Evolutionary conservation across 805 yeast genomes (phyloP).

Genomic region (Scheffersomyces lignosus): DNA sequence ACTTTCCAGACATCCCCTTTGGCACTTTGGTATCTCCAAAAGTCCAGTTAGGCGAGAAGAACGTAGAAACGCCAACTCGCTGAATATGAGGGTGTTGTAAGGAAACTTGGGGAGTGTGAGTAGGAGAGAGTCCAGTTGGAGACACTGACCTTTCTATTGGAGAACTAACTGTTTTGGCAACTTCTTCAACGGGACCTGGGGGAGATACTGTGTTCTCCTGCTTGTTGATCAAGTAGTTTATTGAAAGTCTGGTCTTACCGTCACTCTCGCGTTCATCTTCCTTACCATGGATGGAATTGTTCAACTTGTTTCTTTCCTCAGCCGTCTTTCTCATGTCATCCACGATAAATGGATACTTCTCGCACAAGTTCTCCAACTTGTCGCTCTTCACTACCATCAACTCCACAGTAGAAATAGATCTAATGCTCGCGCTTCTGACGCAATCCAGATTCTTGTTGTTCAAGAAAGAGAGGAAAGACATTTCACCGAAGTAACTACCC

Average conservation of each 20-base stretch:
- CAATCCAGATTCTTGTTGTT: conserved; percentile 24
- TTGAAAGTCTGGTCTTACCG: conserved; percentile 15
- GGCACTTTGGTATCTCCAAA: conserved; percentile 6
- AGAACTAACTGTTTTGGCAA: not conserved
- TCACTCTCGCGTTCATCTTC: conserved; percentile 2
- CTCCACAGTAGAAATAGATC: conserved; percentile 61
- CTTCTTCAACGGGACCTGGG: not conserved
- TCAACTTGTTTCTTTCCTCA: conserved; percentile 42
- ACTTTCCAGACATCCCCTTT: not conserved
- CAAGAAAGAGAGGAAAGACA: conserved; percentile 60
- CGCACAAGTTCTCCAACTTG: conserved; percentile 53
- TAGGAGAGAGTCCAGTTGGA: conserved; percentile 1
- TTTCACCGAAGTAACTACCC: conserved; percentile 75
- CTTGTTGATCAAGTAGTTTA: conserved; percentile 18
- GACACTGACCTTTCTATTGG: not conserved
- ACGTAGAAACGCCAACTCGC: conserved; percentile 5
- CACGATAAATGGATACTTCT: conserved; percentile 56
- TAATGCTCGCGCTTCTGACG: conserved; percentile 59
- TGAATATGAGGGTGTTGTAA: conserved; percentile 12
- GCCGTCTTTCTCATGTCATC: conserved; percentile 66
- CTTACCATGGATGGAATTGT: conserved; percentile 21
- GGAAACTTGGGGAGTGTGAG: not conserved
- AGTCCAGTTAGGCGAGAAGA: conserved; percentile 21
- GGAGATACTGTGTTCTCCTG: not conserved
- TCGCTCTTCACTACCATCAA: conserved; percentile 60